Conservation (phyloP, 441 rosid species). For the Croton laevigatus region DNA sequence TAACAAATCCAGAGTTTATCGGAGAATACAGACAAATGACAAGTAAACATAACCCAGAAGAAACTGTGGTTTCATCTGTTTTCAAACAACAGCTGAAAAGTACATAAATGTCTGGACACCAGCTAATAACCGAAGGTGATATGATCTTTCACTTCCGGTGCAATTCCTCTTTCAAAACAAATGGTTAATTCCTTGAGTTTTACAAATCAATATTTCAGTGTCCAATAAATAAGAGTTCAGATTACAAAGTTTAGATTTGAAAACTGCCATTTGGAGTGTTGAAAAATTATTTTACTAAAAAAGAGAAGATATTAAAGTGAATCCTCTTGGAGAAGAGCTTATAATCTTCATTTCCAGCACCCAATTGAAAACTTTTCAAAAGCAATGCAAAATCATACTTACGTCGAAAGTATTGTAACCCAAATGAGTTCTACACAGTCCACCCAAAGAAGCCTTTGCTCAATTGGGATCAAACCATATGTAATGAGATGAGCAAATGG, state of each 20-base stretch:
- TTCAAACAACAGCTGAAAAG: neutral
- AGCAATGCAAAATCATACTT: constrained; percentile 27
- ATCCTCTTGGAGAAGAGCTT: neutral
- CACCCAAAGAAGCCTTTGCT: constrained; percentile 95
- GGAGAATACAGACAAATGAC: neutral
- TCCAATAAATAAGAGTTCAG: neutral
- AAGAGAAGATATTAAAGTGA: neutral
- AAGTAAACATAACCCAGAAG: neutral
- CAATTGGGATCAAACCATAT: constrained; percentile 77
- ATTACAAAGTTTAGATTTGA: neutral
- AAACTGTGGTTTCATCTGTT: constrained; percentile 1
- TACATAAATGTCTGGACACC: neutral
- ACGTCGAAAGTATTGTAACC: constrained; percentile 97
- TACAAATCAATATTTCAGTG: neutral
- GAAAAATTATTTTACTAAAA: neutral
- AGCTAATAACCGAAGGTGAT: neutral
- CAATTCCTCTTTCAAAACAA: neutral
- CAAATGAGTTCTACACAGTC: constrained; percentile 88
- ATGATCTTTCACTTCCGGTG: neutral
- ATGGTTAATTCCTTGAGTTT: neutral
- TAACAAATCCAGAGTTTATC: neutral
- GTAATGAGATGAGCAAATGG: constrained; percentile 93
- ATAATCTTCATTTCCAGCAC: neutral
- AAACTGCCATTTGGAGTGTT: neutral
- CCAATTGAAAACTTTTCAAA: neutral